A percentile compares a stretch with the other conserved stretches of the same genome.
Conservation (phyloP, 2,329 filamentous ascomycete species). For the Clarireedia monteithiana region DNA sequence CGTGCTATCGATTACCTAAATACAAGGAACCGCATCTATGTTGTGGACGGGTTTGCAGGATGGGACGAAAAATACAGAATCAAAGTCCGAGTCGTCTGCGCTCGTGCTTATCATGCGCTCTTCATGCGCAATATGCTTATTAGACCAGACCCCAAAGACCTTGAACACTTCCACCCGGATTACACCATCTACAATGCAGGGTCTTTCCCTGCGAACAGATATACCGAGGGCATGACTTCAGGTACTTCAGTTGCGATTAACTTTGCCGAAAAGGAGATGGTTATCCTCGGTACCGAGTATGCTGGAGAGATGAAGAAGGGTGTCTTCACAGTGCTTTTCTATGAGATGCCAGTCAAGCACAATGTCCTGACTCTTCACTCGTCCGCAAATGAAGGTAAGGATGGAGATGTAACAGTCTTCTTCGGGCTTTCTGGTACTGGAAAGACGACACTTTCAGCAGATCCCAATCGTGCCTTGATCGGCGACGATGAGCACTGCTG, state of each 20-base stretch:
- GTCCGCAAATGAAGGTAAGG: constrained; percentile 91
- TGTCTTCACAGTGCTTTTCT: constrained; percentile 98
- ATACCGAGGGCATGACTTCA: constrained; percentile 97
- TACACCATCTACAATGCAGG: constrained; percentile 99
- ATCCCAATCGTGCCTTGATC: constrained; percentile 92
- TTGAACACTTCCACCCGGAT: constrained; percentile 96
- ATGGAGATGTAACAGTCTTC: constrained; percentile 96
- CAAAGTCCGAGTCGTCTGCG: constrained; percentile 94
- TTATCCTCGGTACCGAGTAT: constrained; percentile 98
- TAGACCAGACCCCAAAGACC: constrained; percentile 80
- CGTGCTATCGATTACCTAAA: constrained; percentile 98
- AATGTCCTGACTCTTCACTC: constrained; percentile 98
- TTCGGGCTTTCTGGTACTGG: constrained; percentile 97
- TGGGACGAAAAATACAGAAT: constrained; percentile 99
- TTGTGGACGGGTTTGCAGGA: constrained; percentile 92
- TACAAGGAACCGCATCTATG: constrained; percentile 97
- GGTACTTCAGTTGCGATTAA: constrained; percentile 97
- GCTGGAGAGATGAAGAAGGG: constrained; percentile 98
- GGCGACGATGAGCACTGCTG: constrained; percentile 99
- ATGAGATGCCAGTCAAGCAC: constrained; percentile 99
- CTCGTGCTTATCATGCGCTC: constrained; percentile 96
- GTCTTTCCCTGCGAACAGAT: constrained; percentile 96
- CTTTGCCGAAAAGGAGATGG: constrained; percentile 99
- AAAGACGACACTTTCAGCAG: constrained; percentile 96
- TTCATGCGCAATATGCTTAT: constrained; percentile 99